Evolutionary conservation across 768 basidiomycete genomes (phyloP).

Genomic region (Rhodotorula taiwanensis): DNA sequence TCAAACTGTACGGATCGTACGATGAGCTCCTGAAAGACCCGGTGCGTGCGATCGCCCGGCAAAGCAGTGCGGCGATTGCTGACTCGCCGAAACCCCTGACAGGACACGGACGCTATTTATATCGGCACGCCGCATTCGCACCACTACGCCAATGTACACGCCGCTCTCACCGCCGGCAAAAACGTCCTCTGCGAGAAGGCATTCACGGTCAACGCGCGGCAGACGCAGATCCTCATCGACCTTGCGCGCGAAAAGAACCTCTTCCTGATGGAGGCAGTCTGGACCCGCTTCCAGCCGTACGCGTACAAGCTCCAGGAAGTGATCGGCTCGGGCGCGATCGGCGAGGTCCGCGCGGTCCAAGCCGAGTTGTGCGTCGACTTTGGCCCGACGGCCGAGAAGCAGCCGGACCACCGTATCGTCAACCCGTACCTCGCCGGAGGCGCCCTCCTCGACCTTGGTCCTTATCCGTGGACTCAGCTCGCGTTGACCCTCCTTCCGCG

Average conservation of each 20-base stretch:
- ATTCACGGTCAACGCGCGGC: constrained; percentile 42
- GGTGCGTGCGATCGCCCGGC: no score
- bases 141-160: constrained; percentile 42
- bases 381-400: constrained; percentile 30
- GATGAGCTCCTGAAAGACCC: constrained; percentile 37
- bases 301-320: constrained; percentile 42
- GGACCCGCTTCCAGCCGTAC: constrained; percentile 45
- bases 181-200: constrained; percentile 45
- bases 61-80: neutral
- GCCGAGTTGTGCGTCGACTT: constrained; percentile 43
- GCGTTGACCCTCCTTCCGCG: constrained; percentile 14
- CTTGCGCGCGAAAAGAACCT: constrained; percentile 43
- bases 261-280: constrained; percentile 46
- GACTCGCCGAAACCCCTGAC: neutral
- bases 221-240: constrained; percentile 40
- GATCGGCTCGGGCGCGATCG: constrained; percentile 41
- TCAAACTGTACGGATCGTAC: constrained; percentile 41
- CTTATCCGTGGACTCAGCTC: constrained; percentile 41
- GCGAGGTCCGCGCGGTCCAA: constrained; percentile 40
- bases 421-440: constrained; percentile 44
- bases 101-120: constrained; percentile 45
- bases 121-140: constrained; percentile 43
- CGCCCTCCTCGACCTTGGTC: constrained; percentile 44
- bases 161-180: constrained; percentile 40
- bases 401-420: constrained; percentile 39